phyloP scores from a whole-genome alignment of 441 rosid genomes.

The Capsella rubella region DNA sequence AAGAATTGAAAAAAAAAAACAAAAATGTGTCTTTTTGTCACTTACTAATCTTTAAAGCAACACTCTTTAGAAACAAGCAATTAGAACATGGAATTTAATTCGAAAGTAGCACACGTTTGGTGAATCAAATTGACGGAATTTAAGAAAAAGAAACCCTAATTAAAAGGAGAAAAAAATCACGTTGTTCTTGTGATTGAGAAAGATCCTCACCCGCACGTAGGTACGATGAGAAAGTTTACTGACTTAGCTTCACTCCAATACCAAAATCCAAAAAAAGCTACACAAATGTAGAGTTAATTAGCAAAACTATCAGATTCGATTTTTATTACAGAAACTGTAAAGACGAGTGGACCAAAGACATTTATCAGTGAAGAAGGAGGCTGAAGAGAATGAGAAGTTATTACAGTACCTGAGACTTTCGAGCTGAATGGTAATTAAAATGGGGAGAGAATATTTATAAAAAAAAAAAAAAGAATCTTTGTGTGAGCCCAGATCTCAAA shows the following conservation, averaged over 20 bases:
- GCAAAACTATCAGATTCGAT: slow-evolving; percentile 18
- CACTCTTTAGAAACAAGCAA: slow-evolving; percentile 35
- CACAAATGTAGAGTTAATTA: not conserved
- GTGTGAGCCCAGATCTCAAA: slow-evolving; percentile 48
- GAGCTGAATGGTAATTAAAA: slow-evolving; percentile 27
- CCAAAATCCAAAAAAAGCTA: slow-evolving; percentile 37
- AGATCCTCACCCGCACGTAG: slow-evolving; percentile 34
- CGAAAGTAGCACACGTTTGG: slow-evolving; percentile 36
- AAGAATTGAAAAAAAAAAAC: not conserved
- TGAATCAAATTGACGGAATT: not conserved
- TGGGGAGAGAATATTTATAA: not conserved
- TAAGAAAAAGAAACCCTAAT: slow-evolving; percentile 9
- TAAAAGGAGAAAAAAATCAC: slow-evolving; percentile 26
- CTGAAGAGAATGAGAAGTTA: slow-evolving; percentile 14
- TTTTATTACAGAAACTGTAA: not conserved
- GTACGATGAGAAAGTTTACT: slow-evolving; percentile 3
- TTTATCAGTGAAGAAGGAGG: slow-evolving; percentile 12
- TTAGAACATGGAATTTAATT: slow-evolving; percentile 25
- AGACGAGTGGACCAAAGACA: slow-evolving; percentile 33
- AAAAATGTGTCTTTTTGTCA: slow-evolving; percentile 10
- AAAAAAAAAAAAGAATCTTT: slow-evolving; percentile 32
- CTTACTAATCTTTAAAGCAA: slow-evolving; percentile 29
- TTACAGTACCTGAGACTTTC: slow-evolving; percentile 45
- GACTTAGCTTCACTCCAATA: not conserved
- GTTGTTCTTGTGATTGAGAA: slow-evolving; percentile 38